phyloP scores from a whole-genome alignment of 345 rosid genomes.

The Microcos paniculata region DNA sequence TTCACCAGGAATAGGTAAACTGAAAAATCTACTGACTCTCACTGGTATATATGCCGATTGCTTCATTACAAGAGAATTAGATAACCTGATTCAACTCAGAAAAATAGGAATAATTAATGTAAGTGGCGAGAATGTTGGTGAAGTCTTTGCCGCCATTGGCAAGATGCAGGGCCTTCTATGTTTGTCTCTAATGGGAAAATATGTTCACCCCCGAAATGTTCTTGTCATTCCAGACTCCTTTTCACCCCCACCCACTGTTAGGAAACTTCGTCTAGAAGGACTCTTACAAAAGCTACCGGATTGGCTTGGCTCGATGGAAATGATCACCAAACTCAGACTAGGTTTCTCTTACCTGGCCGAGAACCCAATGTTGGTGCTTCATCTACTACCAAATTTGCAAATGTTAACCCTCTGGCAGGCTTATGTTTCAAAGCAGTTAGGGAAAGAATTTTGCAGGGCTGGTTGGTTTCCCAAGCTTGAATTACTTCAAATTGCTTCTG shows the following conservation, averaged over 20 bases:
- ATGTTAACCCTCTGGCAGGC: conserved; percentile 32
- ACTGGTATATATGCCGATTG: conserved; percentile 33
- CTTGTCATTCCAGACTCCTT: conserved; percentile 32
- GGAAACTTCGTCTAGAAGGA: conserved; percentile 36
- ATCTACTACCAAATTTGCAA: conserved; percentile 34
- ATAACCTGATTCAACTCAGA: conserved; percentile 30
- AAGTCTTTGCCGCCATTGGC: conserved; percentile 31
- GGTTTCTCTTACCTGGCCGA: conserved; percentile 36
- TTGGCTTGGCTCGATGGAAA: conserved; percentile 35
- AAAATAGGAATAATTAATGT: conserved; percentile 39
- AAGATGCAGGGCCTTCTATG: conserved; percentile 35
- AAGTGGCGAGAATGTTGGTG: conserved; percentile 23
- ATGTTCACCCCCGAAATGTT: not conserved
- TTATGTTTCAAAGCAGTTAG: conserved; percentile 32
- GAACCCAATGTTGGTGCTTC: conserved; percentile 35
- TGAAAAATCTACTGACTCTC: conserved; percentile 35
- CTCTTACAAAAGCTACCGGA: conserved; percentile 25
- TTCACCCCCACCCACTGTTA: conserved; percentile 34
- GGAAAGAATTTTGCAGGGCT: conserved; percentile 38
- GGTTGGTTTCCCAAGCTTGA: conserved; percentile 45
- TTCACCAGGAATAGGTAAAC: conserved; percentile 29
- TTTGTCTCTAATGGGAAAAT: conserved; percentile 32
- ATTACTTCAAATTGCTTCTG: conserved; percentile 35
- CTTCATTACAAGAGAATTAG: conserved; percentile 29
- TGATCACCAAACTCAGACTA: conserved; percentile 29